Conservation (phyloP, 1,284 basidiomycete species). For the Cutaneotrichosporon sp. region DNA sequence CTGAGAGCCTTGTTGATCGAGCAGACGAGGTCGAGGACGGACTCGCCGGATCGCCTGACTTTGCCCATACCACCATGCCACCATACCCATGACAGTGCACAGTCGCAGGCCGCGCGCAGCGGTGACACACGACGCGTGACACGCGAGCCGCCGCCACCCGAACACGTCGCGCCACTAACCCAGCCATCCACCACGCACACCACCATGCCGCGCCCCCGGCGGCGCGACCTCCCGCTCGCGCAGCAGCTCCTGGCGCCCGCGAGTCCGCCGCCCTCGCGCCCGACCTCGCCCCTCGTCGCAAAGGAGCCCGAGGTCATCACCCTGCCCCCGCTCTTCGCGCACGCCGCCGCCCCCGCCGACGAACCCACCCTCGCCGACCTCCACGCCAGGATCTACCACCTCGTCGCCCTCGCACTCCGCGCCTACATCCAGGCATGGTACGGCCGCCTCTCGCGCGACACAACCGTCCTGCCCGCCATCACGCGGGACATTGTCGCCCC, state of each 20-base stretch:
- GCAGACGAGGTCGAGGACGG: too few relatives aligned
- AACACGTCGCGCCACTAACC: not conserved
- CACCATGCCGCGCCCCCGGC: constrained; percentile 1
- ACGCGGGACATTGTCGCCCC: constrained; percentile 17
- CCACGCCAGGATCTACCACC: constrained; percentile 22
- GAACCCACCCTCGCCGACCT: constrained; percentile 9
- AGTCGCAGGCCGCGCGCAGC: not conserved
- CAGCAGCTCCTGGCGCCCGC: constrained; percentile 13
- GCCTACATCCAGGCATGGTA: constrained; percentile 48
- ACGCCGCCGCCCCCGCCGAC: not conserved
- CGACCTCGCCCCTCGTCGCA: not conserved
- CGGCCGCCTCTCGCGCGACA: constrained; percentile 37
- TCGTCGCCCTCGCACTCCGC: constrained; percentile 27
- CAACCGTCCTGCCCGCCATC: constrained; percentile 21
- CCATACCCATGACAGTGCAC: too few relatives aligned
- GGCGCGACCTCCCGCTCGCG: constrained; percentile 15
- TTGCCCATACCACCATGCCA: not conserved
- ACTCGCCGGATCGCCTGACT: too few relatives aligned
- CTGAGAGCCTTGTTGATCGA: too few relatives aligned
- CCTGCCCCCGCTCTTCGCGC: constrained; percentile 15
- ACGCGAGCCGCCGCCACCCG: too few relatives aligned
- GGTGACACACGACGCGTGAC: not conserved
- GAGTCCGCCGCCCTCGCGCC: not conserved
- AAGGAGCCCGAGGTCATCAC: not conserved
- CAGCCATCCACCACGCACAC: not conserved